Evolutionary conservation across 192 early-diverging fungal genomes (phyloP).

Genomic region (Backusella luteola): DNA sequence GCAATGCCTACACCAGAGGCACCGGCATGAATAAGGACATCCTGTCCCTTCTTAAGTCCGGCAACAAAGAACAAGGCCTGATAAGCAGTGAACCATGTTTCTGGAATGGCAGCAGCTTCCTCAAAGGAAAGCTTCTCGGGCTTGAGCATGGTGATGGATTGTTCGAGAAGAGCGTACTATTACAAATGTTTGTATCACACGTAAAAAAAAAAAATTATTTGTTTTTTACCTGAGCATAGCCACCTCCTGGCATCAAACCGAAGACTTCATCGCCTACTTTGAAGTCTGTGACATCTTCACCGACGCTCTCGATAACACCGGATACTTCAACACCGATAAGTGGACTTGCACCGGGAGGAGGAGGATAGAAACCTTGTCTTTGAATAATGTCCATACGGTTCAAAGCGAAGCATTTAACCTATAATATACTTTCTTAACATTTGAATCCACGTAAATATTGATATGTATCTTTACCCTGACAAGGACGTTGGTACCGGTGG

Average conservation of each 20-base stretch:
- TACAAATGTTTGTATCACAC: not conserved
- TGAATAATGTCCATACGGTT: constrained; percentile 82
- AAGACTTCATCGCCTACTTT: constrained; percentile 69
- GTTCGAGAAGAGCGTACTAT: constrained; percentile 64
- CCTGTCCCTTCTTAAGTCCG: constrained; percentile 54
- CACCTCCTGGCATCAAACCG: constrained; percentile 73
- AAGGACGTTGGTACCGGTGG: constrained; percentile 44
- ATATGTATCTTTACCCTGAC: constrained; percentile 40
- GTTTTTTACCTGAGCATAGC: constrained; percentile 60
- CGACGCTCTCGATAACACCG: constrained; percentile 56
- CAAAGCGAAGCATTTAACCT: constrained; percentile 60
- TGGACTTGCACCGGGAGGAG: constrained; percentile 55
- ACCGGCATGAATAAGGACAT: constrained; percentile 79
- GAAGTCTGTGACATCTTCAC: constrained; percentile 43
- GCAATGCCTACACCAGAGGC: constrained; percentile 74
- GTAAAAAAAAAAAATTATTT: not conserved
- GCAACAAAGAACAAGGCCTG: constrained; percentile 67
- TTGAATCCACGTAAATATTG: not conserved
- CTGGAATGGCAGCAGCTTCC: constrained; percentile 70
- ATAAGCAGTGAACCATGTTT: constrained; percentile 79
- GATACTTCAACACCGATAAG: constrained; percentile 78
- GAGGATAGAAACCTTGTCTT: constrained; percentile 68
- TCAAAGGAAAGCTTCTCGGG: constrained; percentile 53
- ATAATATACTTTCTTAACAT: not conserved
- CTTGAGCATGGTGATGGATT: constrained; percentile 56